Conservation (phyloP, 495 filamentous ascomycete species). For the Aspergillus egyptiacus region DNA sequence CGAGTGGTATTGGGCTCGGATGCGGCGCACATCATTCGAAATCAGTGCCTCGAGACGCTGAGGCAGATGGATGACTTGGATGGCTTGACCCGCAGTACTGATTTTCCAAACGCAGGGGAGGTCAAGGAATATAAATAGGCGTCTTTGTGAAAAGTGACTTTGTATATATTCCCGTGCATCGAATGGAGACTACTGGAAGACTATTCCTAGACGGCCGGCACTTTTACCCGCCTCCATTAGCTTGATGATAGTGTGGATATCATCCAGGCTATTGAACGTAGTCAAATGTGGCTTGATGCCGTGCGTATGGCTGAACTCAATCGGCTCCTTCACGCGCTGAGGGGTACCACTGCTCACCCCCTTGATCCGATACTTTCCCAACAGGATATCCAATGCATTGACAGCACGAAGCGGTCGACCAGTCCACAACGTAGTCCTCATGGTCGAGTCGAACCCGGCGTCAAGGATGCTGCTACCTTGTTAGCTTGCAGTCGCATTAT, state of each 20-base stretch:
- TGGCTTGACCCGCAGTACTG: constrained; percentile 4
- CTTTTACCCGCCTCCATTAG: constrained; percentile 9
- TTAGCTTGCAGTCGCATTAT: too few species aligned
- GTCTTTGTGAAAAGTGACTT: not conserved
- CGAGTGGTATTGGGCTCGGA: constrained; percentile 34
- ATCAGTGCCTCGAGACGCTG: constrained; percentile 28
- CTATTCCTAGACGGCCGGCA: constrained; percentile 10
- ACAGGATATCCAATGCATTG: constrained; percentile 11
- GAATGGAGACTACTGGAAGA: not conserved
- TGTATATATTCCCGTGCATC: not conserved
- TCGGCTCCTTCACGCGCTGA: constrained; percentile 12
- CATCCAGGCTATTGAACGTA: constrained; percentile 1
- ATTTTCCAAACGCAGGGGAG: constrained; percentile 3
- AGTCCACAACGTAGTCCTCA: too few species aligned
- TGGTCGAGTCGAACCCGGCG: too few species aligned
- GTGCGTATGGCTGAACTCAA: constrained; percentile 15
- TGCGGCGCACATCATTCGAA: constrained; percentile 25
- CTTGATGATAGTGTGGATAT: constrained; percentile 9
- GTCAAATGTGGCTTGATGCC: constrained; percentile 13
- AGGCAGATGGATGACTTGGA: not conserved
- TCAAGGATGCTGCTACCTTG: too few species aligned
- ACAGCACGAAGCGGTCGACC: too few species aligned
- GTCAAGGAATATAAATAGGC: constrained; percentile 1
- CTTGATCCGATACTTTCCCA: constrained; percentile 10
- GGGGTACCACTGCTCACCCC: constrained; percentile 14